Base-by-base conservation (phyloP, 2,329 filamentous ascomycete genomes). In the Onygenales sp. region DNA sequence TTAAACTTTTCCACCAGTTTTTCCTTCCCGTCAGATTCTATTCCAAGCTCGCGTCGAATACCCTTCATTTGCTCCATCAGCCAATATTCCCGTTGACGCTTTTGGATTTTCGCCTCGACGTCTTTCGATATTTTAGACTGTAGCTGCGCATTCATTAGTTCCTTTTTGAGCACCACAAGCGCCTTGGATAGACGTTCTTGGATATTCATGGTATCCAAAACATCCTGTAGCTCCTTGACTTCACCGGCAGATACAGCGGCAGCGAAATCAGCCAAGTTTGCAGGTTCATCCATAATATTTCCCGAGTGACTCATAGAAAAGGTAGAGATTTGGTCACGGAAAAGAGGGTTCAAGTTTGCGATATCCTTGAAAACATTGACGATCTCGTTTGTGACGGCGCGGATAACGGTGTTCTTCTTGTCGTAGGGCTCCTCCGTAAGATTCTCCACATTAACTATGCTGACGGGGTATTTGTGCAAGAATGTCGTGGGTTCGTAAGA, bases 41-140 rank as follows among this genome's bases (percentile, higher is more conserved):
- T 88, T 21, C 94, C 93, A 48, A 98, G 82, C 71, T 98, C 93
- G 54, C 93, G 82, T 54, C 89, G 86, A 65, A 98, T 98, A 31
- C 91, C 93, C 76, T 97, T 97, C 91, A 98, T 95, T 70, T 98
- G 94, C 72, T 98, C 93, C 89, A 95, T 94, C 46, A 98, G 76
- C 88, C 90, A 97, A 74, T 97, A 98, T 67, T 98, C 93, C 51
- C 93, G 84, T 69, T 98, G 93, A 33, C 92, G 85, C 74, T 98
- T 97, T 63, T 91, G 91, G 52, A 98, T 97, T 73, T 95, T 96
- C 65, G 83, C 89, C 69, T 97, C 93, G 14, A 98, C 94, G 65
- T 98, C 93, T 73, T 96, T 96, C 54, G 87, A 89, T 54, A 98
- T 97, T 77, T 97, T 98, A 54, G 88, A 92, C 69, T 96, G 92